Conservation (phyloP, 225 moss, liverwort and hornwort species). For the Sphagnum contortum region DNA sequence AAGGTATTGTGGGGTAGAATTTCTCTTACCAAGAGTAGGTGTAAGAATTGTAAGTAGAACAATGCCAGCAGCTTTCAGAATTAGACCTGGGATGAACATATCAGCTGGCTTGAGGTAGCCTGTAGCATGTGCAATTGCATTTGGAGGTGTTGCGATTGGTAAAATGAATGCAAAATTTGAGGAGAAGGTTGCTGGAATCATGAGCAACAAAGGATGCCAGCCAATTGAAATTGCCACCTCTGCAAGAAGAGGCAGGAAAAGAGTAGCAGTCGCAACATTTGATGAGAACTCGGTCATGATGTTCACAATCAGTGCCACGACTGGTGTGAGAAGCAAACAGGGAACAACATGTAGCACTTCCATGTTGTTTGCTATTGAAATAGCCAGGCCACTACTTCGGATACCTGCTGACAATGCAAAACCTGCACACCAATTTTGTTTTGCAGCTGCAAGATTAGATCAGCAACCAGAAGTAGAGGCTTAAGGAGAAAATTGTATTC, state of each 20-base stretch:
- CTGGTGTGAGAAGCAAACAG: conserved; percentile 29
- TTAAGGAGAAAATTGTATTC: no score
- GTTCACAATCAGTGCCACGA: conserved; percentile 23
- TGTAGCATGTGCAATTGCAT: conserved; percentile 2
- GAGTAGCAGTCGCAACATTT: conserved; percentile 50
- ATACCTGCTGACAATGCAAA: conserved; percentile 22
- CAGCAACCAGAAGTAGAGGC: neutral
- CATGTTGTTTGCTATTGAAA: conserved; percentile 40
- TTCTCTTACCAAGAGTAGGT: conserved; percentile 7
- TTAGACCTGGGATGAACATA: conserved; percentile 19
- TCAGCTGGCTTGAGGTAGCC: conserved; percentile 4
- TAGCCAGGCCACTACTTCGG: conserved; percentile 30
- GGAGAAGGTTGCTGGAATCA: conserved; percentile 10
- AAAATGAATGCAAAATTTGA: conserved; percentile 3
- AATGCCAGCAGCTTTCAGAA: conserved; percentile 4
- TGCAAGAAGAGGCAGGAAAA: conserved; percentile 47
- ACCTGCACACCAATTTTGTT: neutral
- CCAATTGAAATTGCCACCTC: conserved; percentile 36
- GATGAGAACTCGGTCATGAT: conserved; percentile 44
- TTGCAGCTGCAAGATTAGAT: neutral
- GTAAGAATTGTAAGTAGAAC: conserved; percentile 18
- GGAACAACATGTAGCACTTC: conserved; percentile 31
- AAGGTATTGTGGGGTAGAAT: no score
- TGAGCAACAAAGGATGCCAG: conserved; percentile 42
- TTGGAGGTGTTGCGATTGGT: conserved; percentile 11